These are phyloP conservation scores for Cochlearia excelsa DNA, from an alignment of 345 rosid genomes.

Conservation along the genomic window DNA sequence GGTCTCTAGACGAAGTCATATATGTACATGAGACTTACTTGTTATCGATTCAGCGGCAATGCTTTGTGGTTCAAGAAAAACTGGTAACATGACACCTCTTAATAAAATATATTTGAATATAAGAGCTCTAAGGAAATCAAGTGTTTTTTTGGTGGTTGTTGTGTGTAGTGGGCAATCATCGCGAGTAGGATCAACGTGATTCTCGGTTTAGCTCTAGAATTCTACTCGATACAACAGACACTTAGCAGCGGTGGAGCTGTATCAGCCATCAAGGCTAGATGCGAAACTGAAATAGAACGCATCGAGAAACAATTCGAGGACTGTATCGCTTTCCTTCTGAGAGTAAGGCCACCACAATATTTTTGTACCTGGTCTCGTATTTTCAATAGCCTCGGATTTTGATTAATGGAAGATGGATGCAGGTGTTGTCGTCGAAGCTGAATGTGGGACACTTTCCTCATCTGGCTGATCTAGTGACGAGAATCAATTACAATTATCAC, in stretches of 20 bases:
- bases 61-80: slow-evolving; percentile 96
- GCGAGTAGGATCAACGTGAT: slow-evolving; percentile 88
- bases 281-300: slow-evolving; percentile 75
- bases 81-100: slow-evolving; percentile 48
- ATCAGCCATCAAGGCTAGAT: slow-evolving; percentile 74
- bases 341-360: slow-evolving; percentile 43
- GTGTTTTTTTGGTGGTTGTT: slow-evolving; percentile 13
- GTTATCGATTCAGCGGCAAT: slow-evolving; percentile 88
- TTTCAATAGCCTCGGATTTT: too few relatives aligned
- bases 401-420: slow-evolving; percentile 9
- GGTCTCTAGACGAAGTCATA: slow-evolving; percentile 89
- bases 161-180: slow-evolving; percentile 78
- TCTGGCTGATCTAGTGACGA: slow-evolving; percentile 84
- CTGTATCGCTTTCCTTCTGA: slow-evolving; percentile 88
- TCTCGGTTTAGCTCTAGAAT: slow-evolving; percentile 86
- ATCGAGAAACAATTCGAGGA: slow-evolving; percentile 89
- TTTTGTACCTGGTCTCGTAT: too few relatives aligned
- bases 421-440: slow-evolving; percentile 87
- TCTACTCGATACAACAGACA: slow-evolving; percentile 85
- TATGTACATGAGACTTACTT: slow-evolving; percentile 95
- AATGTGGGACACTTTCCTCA: slow-evolving; percentile 96
- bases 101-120: background rate
- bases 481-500: slow-evolving; percentile 89
- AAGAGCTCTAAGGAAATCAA: too few relatives aligned
- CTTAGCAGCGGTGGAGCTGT: slow-evolving; percentile 71